phyloP scores from a whole-genome alignment of 2,329 filamentous ascomycete species.

The Colletotrichum melonis region DNA sequence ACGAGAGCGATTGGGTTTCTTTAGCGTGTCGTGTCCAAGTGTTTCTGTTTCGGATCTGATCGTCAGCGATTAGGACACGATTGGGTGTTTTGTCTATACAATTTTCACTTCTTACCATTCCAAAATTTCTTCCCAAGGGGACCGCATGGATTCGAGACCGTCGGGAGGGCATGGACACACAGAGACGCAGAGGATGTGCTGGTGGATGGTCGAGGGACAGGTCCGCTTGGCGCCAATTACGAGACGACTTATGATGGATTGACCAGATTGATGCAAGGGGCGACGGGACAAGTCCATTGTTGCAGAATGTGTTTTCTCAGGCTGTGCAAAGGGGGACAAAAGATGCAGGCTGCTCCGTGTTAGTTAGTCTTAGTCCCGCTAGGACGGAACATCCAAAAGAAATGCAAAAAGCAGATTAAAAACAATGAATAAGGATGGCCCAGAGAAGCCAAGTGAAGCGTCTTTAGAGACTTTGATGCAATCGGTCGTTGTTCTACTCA shows the following conservation, averaged over 20 bases:
- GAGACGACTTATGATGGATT: conserved; percentile 14
- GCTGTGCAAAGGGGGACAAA: not conserved
- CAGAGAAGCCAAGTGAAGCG: not conserved
- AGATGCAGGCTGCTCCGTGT: not conserved
- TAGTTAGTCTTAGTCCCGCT: not conserved
- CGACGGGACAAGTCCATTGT: conserved; percentile 10
- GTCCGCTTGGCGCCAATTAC: conserved; percentile 10
- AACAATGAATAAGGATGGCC: not conserved
- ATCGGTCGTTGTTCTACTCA: not conserved
- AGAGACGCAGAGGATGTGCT: conserved; percentile 1
- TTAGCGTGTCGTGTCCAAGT: not conserved
- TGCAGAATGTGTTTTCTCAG: not conserved
- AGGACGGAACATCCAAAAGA: not conserved
- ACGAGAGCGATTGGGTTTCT: not conserved
- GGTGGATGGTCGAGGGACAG: conserved; percentile 6
- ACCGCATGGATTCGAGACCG: not conserved
- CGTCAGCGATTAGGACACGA: not conserved
- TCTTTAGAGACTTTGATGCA: not conserved
- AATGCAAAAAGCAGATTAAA: conserved; percentile 1
- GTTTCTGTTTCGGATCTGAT: not conserved
- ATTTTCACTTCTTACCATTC: not conserved
- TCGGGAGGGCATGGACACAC: not conserved
- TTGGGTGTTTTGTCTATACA: not conserved
- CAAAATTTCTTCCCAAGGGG: not conserved
- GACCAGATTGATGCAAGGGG: conserved; percentile 1